These are phyloP conservation scores for Xylaria polymorpha DNA, from an alignment of 2,329 filamentous ascomycete species.

Conservation along the genomic window DNA sequence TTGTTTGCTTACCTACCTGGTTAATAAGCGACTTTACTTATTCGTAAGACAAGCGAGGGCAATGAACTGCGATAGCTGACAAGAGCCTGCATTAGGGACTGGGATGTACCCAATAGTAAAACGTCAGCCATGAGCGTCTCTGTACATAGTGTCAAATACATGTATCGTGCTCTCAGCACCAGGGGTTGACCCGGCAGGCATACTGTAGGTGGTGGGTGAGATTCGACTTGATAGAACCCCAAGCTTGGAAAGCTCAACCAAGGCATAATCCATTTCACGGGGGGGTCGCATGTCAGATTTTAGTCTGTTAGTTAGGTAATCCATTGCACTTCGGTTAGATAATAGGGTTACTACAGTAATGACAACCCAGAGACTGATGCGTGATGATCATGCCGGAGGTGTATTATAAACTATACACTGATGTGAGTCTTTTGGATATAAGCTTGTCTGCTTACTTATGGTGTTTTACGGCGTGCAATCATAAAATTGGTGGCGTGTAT, in stretches of 20 bases:
- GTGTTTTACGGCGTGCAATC: neutral
- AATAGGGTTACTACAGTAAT: neutral
- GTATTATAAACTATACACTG: neutral
- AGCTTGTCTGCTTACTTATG: neutral
- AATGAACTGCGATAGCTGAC: neutral
- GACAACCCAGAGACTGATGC: neutral
- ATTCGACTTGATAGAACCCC: too few species aligned
- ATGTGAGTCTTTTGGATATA: neutral
- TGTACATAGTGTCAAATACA: too few species aligned
- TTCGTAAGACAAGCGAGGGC: neutral
- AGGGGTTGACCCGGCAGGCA: neutral
- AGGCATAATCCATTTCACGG: too few species aligned
- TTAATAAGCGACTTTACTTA: neutral
- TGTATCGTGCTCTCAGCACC: neutral
- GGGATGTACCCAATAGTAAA: neutral
- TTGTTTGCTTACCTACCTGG: neutral
- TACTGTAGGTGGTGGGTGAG: neutral
- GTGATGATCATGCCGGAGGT: neutral
- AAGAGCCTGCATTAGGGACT: neutral
- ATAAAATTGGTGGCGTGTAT: neutral
- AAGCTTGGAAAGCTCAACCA: too few species aligned
- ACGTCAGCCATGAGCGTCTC: neutral
- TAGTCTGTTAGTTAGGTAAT: neutral
- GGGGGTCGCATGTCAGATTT: neutral
- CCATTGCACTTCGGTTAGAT: neutral